These are phyloP conservation scores for Astrephomene gubernaculifera DNA, from an alignment of 139 green algal genomes.

Conservation along the genomic window DNA sequence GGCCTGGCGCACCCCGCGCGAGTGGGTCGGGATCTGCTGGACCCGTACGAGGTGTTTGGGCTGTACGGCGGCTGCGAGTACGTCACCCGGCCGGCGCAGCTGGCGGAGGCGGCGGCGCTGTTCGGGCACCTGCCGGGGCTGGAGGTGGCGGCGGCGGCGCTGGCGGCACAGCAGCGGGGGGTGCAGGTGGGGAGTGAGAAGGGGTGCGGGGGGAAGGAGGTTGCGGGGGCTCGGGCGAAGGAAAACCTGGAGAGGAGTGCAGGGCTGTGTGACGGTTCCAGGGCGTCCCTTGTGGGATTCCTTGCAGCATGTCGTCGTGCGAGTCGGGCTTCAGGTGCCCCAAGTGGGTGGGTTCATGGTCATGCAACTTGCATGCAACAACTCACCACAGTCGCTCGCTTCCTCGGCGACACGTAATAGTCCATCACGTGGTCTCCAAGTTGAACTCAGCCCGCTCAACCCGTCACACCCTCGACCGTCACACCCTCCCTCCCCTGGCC, in stretches of 20 bases:
- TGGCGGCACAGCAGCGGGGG: background rate
- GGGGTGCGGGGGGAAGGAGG: background rate
- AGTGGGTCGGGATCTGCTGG: conserved; percentile 41
- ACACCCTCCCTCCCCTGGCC: background rate
- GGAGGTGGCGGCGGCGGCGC: conserved; percentile 16
- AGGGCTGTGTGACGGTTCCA: no score
- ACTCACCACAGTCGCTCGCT: no score
- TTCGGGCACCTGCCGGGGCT: conserved; percentile 40
- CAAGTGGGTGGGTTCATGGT: no score
- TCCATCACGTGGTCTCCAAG: no score
- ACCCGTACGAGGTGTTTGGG: conserved; percentile 40
- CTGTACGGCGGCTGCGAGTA: conserved; percentile 37
- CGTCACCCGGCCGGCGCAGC: conserved; percentile 14
- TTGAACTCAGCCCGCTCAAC: no score
- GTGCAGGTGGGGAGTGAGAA: conserved; percentile 23
- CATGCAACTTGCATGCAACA: no score
- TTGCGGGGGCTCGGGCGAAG: background rate
- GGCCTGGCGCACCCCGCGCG: background rate
- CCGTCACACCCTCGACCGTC: background rate
- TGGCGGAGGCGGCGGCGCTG: conserved; percentile 10
- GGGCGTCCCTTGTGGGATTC: no score
- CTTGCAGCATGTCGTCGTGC: no score
- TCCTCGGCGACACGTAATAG: no score
- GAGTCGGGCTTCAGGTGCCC: no score
- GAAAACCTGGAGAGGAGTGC: no score